Evolutionary conservation across 495 filamentous ascomycete genomes (phyloP).

Genomic region (Aspergillus affinis): DNA sequence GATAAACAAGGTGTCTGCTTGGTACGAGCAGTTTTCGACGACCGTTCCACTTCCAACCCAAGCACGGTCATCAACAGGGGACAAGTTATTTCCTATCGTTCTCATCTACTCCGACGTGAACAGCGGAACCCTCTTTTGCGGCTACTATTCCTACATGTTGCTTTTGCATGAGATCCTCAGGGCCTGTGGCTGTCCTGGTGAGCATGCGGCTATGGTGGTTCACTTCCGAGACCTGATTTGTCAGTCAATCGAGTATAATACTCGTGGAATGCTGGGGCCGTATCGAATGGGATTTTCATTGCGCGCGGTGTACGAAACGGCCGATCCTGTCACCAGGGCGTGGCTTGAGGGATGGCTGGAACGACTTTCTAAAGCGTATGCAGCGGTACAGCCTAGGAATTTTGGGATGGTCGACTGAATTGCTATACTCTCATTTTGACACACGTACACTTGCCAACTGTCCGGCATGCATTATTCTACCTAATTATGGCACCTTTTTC

Average conservation of each 20-base stretch:
- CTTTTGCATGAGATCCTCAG: conserved; percentile 33
- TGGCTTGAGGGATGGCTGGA: conserved; percentile 31
- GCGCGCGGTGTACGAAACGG: conserved; percentile 32
- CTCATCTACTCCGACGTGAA: conserved; percentile 28
- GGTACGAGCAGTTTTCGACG: conserved; percentile 28
- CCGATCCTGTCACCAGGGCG: conserved; percentile 24
- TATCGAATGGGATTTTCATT: conserved; percentile 35
- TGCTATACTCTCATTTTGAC: not conserved
- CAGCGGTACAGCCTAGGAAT: conserved; percentile 26
- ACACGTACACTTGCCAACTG: not conserved
- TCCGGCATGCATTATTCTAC: not conserved
- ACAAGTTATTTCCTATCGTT: conserved; percentile 26
- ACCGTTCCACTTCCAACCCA: conserved; percentile 26
- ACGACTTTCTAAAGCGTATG: conserved; percentile 31
- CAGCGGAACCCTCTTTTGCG: conserved; percentile 27
- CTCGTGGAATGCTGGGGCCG: conserved; percentile 31
- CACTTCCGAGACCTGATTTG: conserved; percentile 39
- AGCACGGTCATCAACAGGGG: conserved; percentile 19
- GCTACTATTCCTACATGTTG: conserved; percentile 36
- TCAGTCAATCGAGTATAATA: conserved; percentile 34
- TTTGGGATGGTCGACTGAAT: conserved; percentile 5
- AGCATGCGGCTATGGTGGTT: conserved; percentile 26
- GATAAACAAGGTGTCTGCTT: conserved; percentile 21
- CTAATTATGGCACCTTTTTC: not conserved
- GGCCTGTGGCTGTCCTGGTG: conserved; percentile 27